Conservation (phyloP, 345 rosid species). For the Gossypioides kirkii region DNA sequence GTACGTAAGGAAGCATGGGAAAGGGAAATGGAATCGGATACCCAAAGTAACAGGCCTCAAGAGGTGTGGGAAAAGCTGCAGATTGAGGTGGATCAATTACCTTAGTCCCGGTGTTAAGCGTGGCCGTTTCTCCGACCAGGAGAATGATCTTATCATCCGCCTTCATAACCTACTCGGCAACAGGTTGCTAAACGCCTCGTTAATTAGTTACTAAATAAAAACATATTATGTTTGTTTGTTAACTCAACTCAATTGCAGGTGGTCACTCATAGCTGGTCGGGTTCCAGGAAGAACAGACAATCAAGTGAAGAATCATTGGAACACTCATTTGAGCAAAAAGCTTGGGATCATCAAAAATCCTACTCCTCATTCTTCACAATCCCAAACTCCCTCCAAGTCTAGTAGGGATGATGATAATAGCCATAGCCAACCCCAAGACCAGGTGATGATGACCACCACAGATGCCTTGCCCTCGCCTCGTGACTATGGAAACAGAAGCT, state of each 20-base stretch:
- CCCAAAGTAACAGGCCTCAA: constrained; percentile 29
- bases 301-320: constrained; percentile 57
- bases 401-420: too few species aligned
- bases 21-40: constrained; percentile 32
- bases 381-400: background rate
- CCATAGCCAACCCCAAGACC: background rate
- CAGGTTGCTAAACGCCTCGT: background rate
- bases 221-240: too few species aligned
- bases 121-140: constrained; percentile 31
- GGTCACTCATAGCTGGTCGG: constrained; percentile 55
- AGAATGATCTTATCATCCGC: constrained; percentile 29
- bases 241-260: constrained; percentile 1
- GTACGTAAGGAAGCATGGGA: constrained; percentile 26
- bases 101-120: constrained; percentile 30
- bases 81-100: constrained; percentile 39
- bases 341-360: constrained; percentile 10
- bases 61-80: constrained; percentile 42
- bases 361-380: background rate
- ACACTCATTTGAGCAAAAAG: constrained; percentile 48
- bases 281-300: constrained; percentile 52
- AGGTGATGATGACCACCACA: background rate
- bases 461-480: background rate
- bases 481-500: background rate
- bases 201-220: too few species aligned
- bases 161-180: constrained; percentile 27